Base-by-base conservation (phyloP, 495 filamentous ascomycete species). In the Amphirosellinia nigrospora region DNA sequence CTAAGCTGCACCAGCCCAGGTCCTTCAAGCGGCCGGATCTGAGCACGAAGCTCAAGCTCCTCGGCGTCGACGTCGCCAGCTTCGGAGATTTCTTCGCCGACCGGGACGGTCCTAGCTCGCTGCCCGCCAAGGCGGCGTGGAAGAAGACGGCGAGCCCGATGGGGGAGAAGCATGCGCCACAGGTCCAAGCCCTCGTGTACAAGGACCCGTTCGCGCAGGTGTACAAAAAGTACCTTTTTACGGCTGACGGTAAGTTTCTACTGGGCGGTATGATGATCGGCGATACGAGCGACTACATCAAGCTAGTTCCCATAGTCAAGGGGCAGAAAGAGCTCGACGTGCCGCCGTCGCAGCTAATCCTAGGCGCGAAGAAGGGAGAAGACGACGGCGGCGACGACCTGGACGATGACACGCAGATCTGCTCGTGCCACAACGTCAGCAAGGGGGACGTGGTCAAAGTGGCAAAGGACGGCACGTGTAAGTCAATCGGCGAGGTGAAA, bases 181-280 rank as follows among this genome's bases (percentile, higher is more conserved):
- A 85, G 0, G 93, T 97, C 56, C 97, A 97, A 79, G 91, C 94
- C 0, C 82, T 98, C 68, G 94, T 91, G 0, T 98, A 97, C 80
- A 96, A 92, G 70, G 95, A 98, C 79, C 95, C 95, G 0, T 97
- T 98, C 77, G 86, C 89, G 69, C 90, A 93, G n/a, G 89, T 97
- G 1, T 98, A 98, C 80, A 97, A 98, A 80, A 98, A 98, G 79
- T 98, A 94, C 79, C 81, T 98, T 8, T 97, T 97, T 73, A 97
- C 94, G 2, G 79, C 91, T 76, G 95, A 98, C 76, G 95, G 95
- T 28, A 97, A 97, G 76, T 96, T 93, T 78, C 83, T 98, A 3
- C 88, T 98, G 8, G 95, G 95, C 21, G 95, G 95, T 3, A 98
- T 98, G 94, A 97, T 98, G 92, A 97, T 98, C 68, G 95, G 95